These are phyloP conservation scores for Periconia sp. DNA, from an alignment of 2,329 filamentous ascomycete species.

Conservation along the genomic window DNA sequence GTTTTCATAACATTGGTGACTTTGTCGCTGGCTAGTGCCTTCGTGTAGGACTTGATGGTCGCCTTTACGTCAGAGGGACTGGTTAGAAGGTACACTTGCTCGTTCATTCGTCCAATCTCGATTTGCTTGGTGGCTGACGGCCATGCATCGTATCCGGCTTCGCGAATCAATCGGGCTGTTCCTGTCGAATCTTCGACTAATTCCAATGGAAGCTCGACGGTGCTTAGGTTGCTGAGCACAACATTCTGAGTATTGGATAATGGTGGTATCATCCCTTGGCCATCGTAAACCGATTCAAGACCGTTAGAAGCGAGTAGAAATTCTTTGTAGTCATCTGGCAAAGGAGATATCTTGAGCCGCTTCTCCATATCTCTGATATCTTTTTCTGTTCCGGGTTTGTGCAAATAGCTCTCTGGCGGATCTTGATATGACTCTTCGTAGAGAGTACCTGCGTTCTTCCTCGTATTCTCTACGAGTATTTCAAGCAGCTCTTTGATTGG, in stretches of 20 bases:
- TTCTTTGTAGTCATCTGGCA: constrained; percentile 6
- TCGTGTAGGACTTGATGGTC: constrained; percentile 3
- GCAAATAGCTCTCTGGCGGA: constrained; percentile 6
- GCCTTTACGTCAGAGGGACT: constrained; percentile 3
- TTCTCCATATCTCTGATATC: constrained; percentile 3
- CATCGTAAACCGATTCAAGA: constrained; percentile 5
- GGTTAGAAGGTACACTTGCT: neutral
- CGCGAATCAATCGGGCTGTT: constrained; percentile 6
- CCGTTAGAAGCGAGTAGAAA: constrained; percentile 5
- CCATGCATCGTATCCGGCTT: constrained; percentile 3
- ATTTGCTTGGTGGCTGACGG: constrained; percentile 6
- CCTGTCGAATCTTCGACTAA: constrained; percentile 5
- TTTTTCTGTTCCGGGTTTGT: constrained; percentile 4
- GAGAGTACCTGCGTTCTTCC: constrained; percentile 2
- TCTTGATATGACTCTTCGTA: constrained; percentile 1
- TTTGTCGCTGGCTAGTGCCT: constrained; percentile 5
- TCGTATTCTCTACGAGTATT: constrained; percentile 5
- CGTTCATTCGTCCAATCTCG: constrained; percentile 3
- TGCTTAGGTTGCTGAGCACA: neutral
- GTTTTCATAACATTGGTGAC: constrained; percentile 4
- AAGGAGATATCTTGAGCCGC: constrained; percentile 3
- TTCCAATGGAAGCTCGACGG: constrained; percentile 2
- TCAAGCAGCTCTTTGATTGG: constrained; percentile 7
- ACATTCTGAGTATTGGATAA: constrained; percentile 6
- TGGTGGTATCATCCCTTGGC: constrained; percentile 1